Conservation (phyloP, 2,329 filamentous ascomycete species). For the Phyllosticta ampelicida region DNA sequence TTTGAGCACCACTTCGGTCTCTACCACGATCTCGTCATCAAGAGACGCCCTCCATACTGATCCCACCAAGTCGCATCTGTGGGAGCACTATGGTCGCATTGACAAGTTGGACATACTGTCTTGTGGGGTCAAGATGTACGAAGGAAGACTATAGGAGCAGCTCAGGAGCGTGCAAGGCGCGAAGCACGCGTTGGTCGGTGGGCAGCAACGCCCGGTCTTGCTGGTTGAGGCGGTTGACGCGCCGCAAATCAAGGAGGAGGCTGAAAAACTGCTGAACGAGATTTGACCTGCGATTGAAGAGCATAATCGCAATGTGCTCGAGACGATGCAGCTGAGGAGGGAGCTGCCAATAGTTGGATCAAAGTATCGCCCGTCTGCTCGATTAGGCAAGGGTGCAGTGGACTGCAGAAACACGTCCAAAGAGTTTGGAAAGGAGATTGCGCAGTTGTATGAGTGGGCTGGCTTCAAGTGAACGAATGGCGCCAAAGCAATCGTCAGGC, state of each 20-base stretch:
- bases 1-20: constrained; percentile 9
- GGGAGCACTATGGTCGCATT: constrained; percentile 17
- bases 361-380: not conserved
- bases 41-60: constrained; percentile 13
- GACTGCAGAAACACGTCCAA: not conserved
- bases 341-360: not conserved
- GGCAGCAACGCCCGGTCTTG: constrained; percentile 3
- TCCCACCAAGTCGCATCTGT: constrained; percentile 13
- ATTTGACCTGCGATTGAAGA: not conserved
- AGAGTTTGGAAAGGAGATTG: constrained; percentile 1
- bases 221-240: constrained; percentile 4
- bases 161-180: constrained; percentile 2
- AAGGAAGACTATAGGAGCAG: not conserved
- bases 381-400: not conserved
- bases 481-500: no score
- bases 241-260: not conserved
- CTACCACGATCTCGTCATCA: constrained; percentile 12
- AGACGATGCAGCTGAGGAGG: not conserved
- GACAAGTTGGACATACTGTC: constrained; percentile 42
- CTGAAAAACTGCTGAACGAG: not conserved
- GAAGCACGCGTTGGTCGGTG: constrained; percentile 10
- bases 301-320: not conserved
- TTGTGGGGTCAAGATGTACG: constrained; percentile 39
- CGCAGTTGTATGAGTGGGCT: not conserved
- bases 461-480: not conserved